Conservation (phyloP, 495 filamentous ascomycete genomes). For the Penicillium paradoxum region DNA sequence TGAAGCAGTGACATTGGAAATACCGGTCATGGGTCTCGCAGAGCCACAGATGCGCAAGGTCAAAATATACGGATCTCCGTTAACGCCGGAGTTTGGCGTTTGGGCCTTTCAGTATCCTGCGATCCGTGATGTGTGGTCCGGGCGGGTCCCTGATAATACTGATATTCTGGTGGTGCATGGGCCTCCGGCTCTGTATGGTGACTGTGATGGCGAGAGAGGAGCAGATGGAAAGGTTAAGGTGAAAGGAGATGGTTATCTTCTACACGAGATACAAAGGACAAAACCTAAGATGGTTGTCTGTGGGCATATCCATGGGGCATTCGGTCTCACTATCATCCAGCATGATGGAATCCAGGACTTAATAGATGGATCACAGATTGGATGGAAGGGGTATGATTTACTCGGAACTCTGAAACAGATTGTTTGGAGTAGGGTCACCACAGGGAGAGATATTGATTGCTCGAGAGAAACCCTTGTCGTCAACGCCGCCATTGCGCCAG, state of each 20-base stretch:
- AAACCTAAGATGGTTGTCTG: constrained; percentile 65
- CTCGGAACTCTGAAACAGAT: too few relatives aligned
- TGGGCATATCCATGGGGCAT: constrained; percentile 58
- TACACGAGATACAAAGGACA: constrained; percentile 58
- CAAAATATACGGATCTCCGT: constrained; percentile 45
- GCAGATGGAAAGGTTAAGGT: constrained; percentile 41
- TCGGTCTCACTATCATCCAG: constrained; percentile 1
- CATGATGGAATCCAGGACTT: constrained; percentile 4
- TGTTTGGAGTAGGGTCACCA: too few relatives aligned
- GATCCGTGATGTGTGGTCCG: constrained; percentile 16
- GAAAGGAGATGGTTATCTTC: constrained; percentile 45
- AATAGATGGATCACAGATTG: neutral
- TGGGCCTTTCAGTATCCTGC: constrained; percentile 43
- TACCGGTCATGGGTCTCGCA: constrained; percentile 36
- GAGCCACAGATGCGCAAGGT: neutral
- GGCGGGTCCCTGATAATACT: constrained; percentile 50
- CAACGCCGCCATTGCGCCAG: too few relatives aligned
- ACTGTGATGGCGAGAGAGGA: constrained; percentile 34
- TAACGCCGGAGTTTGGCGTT: constrained; percentile 46
- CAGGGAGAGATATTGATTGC: too few relatives aligned
- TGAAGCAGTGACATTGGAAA: constrained; percentile 35
- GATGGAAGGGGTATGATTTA: constrained; percentile 2
- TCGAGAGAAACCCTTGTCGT: too few relatives aligned
- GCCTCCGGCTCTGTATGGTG: constrained; percentile 53
- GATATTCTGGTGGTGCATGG: constrained; percentile 71